A percentile compares a stretch with the other conserved stretches of the same genome.
Evolutionary conservation across 164 flowering plant species (phyloP).

Genomic region (Pachysandra terminalis): DNA sequence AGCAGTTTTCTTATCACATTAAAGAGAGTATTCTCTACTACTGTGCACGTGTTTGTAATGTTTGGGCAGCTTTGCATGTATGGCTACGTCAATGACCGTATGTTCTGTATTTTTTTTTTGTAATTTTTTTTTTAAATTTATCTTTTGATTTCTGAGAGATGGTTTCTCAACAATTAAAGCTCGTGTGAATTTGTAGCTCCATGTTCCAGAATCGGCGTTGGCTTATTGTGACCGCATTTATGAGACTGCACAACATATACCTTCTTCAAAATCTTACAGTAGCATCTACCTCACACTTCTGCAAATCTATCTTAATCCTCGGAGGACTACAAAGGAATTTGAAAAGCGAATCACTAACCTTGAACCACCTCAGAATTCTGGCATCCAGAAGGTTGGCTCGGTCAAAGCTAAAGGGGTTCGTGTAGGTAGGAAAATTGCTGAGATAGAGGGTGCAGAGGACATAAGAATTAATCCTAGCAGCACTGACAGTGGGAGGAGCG

Average conservation of each 20-base stretch:
- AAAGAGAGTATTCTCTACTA: too few relatives aligned
- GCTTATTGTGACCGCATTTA: constrained; percentile 92
- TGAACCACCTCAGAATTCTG: constrained; percentile 43
- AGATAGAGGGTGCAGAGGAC: constrained; percentile 90
- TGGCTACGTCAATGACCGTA: too few relatives aligned
- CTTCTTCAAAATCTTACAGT: constrained; percentile 44
- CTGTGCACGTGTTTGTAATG: too few relatives aligned
- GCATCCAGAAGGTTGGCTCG: constrained; percentile 36
- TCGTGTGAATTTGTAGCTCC: constrained; percentile 56
- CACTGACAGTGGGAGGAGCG: constrained; percentile 89
- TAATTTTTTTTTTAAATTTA: too few relatives aligned
- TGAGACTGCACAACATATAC: constrained; percentile 51
- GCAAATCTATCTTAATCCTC: constrained; percentile 95
- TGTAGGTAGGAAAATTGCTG: constrained; percentile 70
- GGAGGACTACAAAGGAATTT: constrained; percentile 67
- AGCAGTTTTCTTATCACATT: too few relatives aligned
- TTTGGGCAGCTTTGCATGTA: too few relatives aligned
- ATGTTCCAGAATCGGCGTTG: constrained; percentile 85
- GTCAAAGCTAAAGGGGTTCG: constrained; percentile 57
- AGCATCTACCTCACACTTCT: constrained; percentile 89
- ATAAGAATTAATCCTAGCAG: constrained; percentile 48
- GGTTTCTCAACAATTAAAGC: too few relatives aligned
- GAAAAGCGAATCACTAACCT: constrained; percentile 65
- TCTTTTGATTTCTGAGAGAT: too few relatives aligned
- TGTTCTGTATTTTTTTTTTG: too few relatives aligned